A percentile compares a stretch with the other conserved stretches of the same genome.
Conservation (phyloP, 306 rosid species). For the Glycine soja region DNA sequence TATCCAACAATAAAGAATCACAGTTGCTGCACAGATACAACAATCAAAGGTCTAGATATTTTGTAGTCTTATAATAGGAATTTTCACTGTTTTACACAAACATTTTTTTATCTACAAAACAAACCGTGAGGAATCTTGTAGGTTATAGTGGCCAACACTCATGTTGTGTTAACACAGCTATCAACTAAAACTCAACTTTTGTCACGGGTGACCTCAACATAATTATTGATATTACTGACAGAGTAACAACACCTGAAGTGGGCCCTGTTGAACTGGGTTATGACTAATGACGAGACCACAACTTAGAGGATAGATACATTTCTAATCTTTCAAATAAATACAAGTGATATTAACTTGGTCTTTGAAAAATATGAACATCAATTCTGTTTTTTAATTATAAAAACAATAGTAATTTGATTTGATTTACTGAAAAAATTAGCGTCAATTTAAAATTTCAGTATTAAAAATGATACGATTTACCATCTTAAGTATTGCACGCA, state of each 20-base stretch:
- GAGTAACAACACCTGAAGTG: constrained; percentile 15
- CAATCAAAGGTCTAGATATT: neutral
- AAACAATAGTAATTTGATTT: neutral
- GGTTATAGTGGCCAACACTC: constrained; percentile 14
- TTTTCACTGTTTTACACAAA: neutral
- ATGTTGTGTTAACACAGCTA: neutral
- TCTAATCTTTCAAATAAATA: neutral
- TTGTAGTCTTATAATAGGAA: neutral
- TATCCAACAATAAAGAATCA: neutral
- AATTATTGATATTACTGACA: constrained; percentile 30
- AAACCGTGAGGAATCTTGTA: neutral
- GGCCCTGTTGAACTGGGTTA: constrained; percentile 5
- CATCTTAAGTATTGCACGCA: neutral
- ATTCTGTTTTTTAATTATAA: neutral
- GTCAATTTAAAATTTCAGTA: neutral
- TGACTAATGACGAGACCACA: constrained; percentile 13
- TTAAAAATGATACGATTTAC: neutral
- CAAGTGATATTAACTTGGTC: neutral
- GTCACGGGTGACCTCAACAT: constrained; percentile 23
- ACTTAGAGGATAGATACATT: neutral
- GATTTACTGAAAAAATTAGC: neutral
- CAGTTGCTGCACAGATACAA: neutral
- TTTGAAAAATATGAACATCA: neutral
- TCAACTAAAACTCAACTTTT: constrained; percentile 4
- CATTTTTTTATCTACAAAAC: neutral